phyloP scores from a whole-genome alignment of 805 yeast genomes.

The Candida adriatica region DNA sequence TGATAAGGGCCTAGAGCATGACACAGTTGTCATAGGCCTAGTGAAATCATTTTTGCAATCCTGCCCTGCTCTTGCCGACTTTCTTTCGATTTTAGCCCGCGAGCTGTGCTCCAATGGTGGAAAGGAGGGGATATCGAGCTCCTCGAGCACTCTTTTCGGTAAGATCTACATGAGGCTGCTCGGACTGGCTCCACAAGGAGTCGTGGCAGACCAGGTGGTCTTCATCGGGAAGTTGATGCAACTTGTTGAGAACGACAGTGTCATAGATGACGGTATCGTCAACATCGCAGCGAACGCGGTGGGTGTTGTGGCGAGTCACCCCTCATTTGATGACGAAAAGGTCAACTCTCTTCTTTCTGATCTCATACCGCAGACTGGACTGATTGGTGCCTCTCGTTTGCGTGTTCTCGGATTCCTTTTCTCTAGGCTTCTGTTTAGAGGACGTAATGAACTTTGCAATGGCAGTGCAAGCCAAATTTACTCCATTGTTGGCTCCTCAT shows the following conservation, averaged over 20 bases:
- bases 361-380: conserved; percentile 1
- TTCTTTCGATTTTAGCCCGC: conserved; percentile 13
- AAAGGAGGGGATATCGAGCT: conserved; percentile 12
- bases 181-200: conserved; percentile 19
- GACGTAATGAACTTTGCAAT: conserved; percentile 4
- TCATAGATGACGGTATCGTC: conserved; percentile 20
- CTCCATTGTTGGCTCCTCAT: conserved; percentile 1
- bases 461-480: not conserved
- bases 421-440: conserved; percentile 33
- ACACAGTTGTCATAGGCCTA: conserved; percentile 39
- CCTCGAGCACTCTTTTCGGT: conserved; percentile 28
- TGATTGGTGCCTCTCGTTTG: not conserved
- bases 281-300: conserved; percentile 36
- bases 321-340: conserved; percentile 14
- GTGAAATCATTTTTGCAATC: conserved; percentile 20
- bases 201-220: conserved; percentile 6
- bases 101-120: conserved; percentile 16
- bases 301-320: conserved; percentile 45
- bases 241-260: conserved; percentile 14
- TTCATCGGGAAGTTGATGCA: conserved; percentile 22
- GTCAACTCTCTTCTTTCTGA: conserved; percentile 1
- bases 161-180: conserved; percentile 23
- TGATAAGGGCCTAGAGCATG: conserved; percentile 62
- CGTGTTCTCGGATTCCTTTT: conserved; percentile 31
- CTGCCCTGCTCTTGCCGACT: conserved; percentile 29